A percentile compares a stretch with the other conserved stretches of the same genome.
Conservation (phyloP, 1,284 basidiomycete species). For the Microbotryomycetes sp. region DNA sequence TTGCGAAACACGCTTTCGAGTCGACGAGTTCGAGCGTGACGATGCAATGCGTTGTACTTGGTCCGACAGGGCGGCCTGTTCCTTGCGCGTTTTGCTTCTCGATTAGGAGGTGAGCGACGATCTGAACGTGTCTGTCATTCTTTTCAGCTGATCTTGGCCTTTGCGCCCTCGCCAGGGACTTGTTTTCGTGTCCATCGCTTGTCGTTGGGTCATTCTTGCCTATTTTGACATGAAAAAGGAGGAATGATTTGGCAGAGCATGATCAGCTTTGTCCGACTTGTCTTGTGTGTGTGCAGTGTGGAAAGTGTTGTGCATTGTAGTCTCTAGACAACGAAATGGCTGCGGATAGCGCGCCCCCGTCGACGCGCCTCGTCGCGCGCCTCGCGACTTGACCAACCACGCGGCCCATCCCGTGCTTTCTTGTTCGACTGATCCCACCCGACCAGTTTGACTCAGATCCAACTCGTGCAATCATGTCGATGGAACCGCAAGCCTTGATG, state of each 20-base stretch:
- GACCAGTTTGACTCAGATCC: too few relatives aligned
- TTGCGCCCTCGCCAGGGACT: neutral
- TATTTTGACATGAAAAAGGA: constrained; percentile 12
- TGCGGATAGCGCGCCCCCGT: neutral
- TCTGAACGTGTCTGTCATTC: constrained; percentile 50
- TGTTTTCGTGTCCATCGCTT: constrained; percentile 22
- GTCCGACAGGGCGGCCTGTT: constrained; percentile 70
- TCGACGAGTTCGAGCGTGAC: constrained; percentile 85
- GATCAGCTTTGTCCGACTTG: too few relatives aligned
- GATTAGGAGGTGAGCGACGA: constrained; percentile 81
- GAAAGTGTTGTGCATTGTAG: neutral
- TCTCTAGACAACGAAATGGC: neutral
- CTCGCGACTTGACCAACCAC: too few relatives aligned
- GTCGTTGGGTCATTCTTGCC: constrained; percentile 33
- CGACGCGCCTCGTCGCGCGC: too few relatives aligned
- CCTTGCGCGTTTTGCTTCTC: constrained; percentile 88
- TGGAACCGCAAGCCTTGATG: constrained; percentile 18
- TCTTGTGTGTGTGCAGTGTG: neutral
- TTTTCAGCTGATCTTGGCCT: neutral
- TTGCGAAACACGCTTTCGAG: constrained; percentile 88
- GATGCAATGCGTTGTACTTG: constrained; percentile 77
- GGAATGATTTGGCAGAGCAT: neutral
- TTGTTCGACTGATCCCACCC: too few relatives aligned
- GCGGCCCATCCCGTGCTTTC: too few relatives aligned
- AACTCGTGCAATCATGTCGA: too few relatives aligned